These are phyloP conservation scores for Fusarium metavorans DNA, from an alignment of 2,329 filamentous ascomycete species.

Conservation along the genomic window DNA sequence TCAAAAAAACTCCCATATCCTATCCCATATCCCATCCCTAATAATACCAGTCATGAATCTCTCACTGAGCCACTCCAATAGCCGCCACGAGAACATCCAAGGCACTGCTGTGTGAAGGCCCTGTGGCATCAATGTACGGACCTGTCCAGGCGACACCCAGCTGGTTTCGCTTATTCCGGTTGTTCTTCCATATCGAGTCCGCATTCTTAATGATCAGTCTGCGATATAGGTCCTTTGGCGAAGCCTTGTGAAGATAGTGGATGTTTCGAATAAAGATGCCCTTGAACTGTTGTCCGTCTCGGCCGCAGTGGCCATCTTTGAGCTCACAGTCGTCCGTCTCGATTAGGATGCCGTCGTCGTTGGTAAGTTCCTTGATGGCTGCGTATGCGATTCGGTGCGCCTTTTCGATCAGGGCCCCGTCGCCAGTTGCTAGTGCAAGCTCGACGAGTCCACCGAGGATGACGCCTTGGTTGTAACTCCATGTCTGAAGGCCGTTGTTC, in stretches of 20 bases:
- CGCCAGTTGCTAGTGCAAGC: slow-evolving; percentile 58
- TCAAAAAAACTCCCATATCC: slow-evolving; percentile 6
- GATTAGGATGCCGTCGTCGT: slow-evolving; percentile 59
- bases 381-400: slow-evolving; percentile 65
- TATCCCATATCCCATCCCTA: slow-evolving; percentile 12
- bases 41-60: slow-evolving; percentile 1
- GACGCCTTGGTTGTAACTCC: slow-evolving; percentile 70
- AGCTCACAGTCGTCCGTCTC: slow-evolving; percentile 53
- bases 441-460: slow-evolving; percentile 68
- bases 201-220: slow-evolving; percentile 72
- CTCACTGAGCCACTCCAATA: slow-evolving; percentile 53
- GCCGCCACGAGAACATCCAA: slow-evolving; percentile 77
- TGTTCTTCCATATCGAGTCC: slow-evolving; percentile 72
- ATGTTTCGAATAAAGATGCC: slow-evolving; percentile 77
- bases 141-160: slow-evolving; percentile 76
- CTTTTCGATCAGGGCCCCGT: slow-evolving; percentile 55
- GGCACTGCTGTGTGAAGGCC: slow-evolving; percentile 73
- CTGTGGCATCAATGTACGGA: slow-evolving; percentile 63
- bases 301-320: slow-evolving; percentile 52
- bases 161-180: slow-evolving; percentile 62
- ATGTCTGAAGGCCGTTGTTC: slow-evolving; percentile 64
- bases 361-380: slow-evolving; percentile 59
- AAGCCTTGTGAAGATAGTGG: slow-evolving; percentile 64
- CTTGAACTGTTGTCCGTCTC: slow-evolving; percentile 75
- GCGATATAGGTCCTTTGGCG: slow-evolving; percentile 62